phyloP scores from a whole-genome alignment of 2,329 filamentous ascomycete species.

The Aspergillus sp. region DNA sequence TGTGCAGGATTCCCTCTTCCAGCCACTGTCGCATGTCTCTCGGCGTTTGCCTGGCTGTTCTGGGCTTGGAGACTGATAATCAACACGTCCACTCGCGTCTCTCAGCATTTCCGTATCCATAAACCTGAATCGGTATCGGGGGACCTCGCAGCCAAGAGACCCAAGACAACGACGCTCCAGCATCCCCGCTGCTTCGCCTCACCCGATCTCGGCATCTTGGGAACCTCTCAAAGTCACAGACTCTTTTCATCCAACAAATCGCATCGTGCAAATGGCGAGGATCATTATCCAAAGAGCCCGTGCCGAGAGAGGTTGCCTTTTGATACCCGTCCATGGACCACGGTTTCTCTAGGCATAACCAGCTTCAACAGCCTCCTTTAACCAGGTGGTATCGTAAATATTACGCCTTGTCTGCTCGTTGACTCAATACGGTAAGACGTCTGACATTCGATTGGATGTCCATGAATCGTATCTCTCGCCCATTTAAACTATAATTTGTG shows the following conservation, averaged over 20 bases:
- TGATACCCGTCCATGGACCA: not conserved
- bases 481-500: constrained; percentile 1
- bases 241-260: not conserved
- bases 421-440: not conserved
- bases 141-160: not conserved
- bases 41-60: constrained; percentile 5
- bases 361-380: not conserved
- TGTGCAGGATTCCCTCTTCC: not conserved
- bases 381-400: not conserved
- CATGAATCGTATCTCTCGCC: not conserved
- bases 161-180: constrained; percentile 1
- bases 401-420: not conserved
- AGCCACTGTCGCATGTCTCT: not conserved
- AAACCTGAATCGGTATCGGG: not conserved
- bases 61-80: not conserved
- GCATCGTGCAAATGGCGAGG: not conserved
- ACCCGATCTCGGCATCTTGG: not conserved
- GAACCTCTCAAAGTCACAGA: not conserved
- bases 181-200: not conserved
- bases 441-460: not conserved
- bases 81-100: not conserved
- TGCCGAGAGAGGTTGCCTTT: not conserved
- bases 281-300: not conserved
- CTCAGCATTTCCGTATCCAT: too few species aligned
- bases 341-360: not conserved